Conservation (phyloP, 495 filamentous ascomycete species). For the Talaromyces proteolyticus region DNA sequence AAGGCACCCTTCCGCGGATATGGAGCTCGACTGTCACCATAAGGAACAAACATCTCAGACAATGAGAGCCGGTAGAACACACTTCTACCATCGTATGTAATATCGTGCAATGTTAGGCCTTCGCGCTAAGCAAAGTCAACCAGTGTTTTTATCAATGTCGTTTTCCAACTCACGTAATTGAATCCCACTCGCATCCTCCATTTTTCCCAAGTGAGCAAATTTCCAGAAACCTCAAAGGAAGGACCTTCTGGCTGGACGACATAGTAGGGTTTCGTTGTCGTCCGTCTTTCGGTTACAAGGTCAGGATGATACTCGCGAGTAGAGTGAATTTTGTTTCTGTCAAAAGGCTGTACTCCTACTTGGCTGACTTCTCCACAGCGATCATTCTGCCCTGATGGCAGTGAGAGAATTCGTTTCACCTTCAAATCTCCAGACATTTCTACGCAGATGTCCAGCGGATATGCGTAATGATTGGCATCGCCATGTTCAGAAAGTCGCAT, state of each 20-base stretch:
- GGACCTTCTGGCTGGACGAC: constrained; percentile 73
- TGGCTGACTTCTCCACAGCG: constrained; percentile 3
- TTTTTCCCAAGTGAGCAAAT: constrained; percentile 54
- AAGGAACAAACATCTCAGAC: constrained; percentile 70
- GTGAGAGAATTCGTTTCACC: constrained; percentile 40
- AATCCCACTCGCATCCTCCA: constrained; percentile 61
- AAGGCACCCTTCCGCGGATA: constrained; percentile 63
- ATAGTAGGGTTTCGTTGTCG: constrained; percentile 67
- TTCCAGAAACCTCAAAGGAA: constrained; percentile 50
- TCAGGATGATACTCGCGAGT: constrained; percentile 63
- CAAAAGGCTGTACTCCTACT: constrained; percentile 15
- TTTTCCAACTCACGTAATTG: too few species aligned
- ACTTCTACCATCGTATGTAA: constrained; percentile 59
- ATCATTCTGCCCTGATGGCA: constrained; percentile 29
- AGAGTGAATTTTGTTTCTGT: constrained; percentile 36
- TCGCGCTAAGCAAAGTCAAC: too few species aligned
- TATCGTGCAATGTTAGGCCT: constrained; percentile 55
- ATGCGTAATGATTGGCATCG: constrained; percentile 65
- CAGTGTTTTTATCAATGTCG: too few species aligned
- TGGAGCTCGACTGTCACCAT: constrained; percentile 55
- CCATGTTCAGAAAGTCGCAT: constrained; percentile 15
- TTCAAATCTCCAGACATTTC: constrained; percentile 54
- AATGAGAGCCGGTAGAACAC: constrained; percentile 65
- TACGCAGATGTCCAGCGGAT: constrained; percentile 65
- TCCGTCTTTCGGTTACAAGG: constrained; percentile 40